Evolutionary conservation across 2,329 filamentous ascomycete species (phyloP).

Genomic region (Paraphaeosphaeria minitans): DNA sequence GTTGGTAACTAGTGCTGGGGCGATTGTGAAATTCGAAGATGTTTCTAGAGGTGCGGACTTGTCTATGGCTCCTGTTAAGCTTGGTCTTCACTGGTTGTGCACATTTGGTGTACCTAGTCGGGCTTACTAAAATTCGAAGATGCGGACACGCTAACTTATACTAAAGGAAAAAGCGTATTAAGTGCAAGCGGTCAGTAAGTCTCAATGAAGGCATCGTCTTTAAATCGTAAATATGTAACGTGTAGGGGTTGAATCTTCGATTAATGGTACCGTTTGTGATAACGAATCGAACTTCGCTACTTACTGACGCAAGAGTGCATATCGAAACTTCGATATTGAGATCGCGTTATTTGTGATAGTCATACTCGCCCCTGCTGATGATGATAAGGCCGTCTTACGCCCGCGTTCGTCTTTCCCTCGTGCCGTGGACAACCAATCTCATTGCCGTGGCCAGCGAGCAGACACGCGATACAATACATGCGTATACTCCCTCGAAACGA

Average conservation of each 20-base stretch:
- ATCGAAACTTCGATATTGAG: constrained; percentile 14
- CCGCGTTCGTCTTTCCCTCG: background rate
- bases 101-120: constrained; percentile 20
- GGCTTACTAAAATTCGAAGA: constrained; percentile 12
- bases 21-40: constrained; percentile 14
- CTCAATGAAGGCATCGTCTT: constrained; percentile 12
- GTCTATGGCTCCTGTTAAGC: background rate
- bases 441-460: background rate
- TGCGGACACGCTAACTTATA: constrained; percentile 19
- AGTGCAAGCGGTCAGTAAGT: constrained; percentile 22
- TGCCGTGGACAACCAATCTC: background rate
- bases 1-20: constrained; percentile 7
- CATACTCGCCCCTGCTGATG: background rate
- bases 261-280: constrained; percentile 21
- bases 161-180: constrained; percentile 17
- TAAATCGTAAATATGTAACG: constrained; percentile 7
- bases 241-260: background rate
- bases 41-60: background rate
- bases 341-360: constrained; percentile 9
- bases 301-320: constrained; percentile 18
- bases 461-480: background rate
- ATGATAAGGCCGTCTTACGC: background rate
- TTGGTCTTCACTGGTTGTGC: background rate
- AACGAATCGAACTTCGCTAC: constrained; percentile 12
- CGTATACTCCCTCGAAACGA: background rate